Evolutionary conservation across 805 yeast genomes (phyloP), one percentile per base, ranked within the genome.

Genomic region (Candida namnaoensis): DNA sequence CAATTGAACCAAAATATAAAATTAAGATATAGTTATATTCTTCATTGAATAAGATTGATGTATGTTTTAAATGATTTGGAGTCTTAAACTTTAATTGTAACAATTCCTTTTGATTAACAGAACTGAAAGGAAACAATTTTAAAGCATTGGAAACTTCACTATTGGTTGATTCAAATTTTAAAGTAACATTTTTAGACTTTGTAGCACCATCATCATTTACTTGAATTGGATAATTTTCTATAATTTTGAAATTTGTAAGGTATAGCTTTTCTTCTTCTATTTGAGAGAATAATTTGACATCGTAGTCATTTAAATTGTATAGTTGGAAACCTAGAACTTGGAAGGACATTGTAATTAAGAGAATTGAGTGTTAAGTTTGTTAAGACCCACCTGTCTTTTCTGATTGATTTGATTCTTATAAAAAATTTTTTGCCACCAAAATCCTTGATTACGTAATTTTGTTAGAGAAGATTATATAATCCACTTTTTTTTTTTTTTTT

Each of bases 261-360:
- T 53, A 51, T 19, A 53, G 41, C 7, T 42, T 45, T 28, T 45
- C 49, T n/a, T 48, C 53, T 34, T 50, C 48, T 23, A 41, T 46
- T 4, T 41, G 38, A 7, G 52, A 32, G 39, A 51, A 50, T 14
- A 53, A 40, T 32, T 50, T 53, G 40, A 48, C 51, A 24, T 46
- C 53, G 38, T 51, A 53, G 41, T 53, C 57, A 41, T 53, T 53
- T 15, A 53, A 42, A 41, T 47, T 52, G 45, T 50, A 52, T 15
- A 53, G 43, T 41, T 47, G 54, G 45, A 52, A 52, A 2, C 49
- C 54, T 11, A 47, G 32, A 12, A 49, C 45, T 5, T 49, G 47
- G 39, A 41, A 49, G 1, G 49, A 23, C 54, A 48, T 48, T 15
- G 33, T 19, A 19, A 19, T 19, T 27, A 7, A 9, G 28, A 7